phyloP scores from a whole-genome alignment of 129 eudicot genomes.

The Calendula officinalis region DNA sequence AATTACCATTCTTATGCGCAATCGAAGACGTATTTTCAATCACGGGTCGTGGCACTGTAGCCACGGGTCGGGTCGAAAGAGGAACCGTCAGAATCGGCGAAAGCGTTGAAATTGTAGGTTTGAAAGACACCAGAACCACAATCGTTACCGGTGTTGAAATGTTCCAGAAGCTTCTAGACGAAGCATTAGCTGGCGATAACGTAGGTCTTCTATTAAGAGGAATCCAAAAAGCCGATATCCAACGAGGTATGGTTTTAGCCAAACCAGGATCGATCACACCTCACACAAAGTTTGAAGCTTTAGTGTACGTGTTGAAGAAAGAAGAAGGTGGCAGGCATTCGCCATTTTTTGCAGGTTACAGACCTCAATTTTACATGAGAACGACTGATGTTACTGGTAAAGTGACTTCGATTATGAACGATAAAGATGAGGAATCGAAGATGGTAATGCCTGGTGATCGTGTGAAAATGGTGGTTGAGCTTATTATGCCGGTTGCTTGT shows the following conservation, averaged over 20 bases:
- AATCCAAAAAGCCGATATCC: conserved; percentile 61
- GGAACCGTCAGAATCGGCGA: conserved; percentile 79
- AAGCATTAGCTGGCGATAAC: conserved; percentile 85
- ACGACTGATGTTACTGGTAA: conserved; percentile 89
- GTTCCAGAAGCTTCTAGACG: conserved; percentile 86
- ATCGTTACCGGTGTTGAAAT: conserved; percentile 89
- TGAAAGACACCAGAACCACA: conserved; percentile 59
- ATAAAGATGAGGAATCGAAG: conserved; percentile 80
- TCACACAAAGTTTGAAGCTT: conserved; percentile 67
- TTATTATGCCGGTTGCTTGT: conserved; percentile 75
- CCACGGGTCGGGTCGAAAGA: conserved; percentile 87
- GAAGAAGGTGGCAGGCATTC: conserved; percentile 97
- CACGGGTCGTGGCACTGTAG: conserved; percentile 88
- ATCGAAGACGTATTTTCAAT: conserved; percentile 84
- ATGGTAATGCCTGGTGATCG: conserved; percentile 99
- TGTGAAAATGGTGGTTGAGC: conserved; percentile 87
- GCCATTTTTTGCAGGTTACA: conserved; percentile 76
- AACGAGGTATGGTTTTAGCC: conserved; percentile 85
- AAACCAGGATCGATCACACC: conserved; percentile 74
- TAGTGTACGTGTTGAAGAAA: conserved; percentile 84
- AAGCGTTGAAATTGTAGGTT: conserved; percentile 70
- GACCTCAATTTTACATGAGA: conserved; percentile 95
- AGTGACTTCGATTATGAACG: conserved; percentile 68
- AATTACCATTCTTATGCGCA: conserved; percentile 61
- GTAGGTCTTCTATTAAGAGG: conserved; percentile 84